A percentile compares a stretch with the other conserved stretches of the same genome.
These are phyloP conservation scores for Xylaria sp. DNA, from an alignment of 2,329 filamentous ascomycete genomes.

Conservation along the genomic window DNA sequence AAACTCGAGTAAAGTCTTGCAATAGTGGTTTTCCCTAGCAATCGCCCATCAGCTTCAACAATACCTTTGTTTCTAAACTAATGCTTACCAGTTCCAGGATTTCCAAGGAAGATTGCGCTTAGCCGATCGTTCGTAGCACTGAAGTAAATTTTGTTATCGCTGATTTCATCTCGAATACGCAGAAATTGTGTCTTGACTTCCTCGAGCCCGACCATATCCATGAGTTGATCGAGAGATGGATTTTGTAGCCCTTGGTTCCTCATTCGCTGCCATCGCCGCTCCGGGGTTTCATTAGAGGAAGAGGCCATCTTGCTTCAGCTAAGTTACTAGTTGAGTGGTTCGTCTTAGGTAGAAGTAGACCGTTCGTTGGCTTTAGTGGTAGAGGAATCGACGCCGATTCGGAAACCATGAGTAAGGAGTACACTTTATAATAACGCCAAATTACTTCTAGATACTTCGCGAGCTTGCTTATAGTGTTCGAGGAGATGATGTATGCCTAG, in stretches of 20 bases:
- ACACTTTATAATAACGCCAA: background rate
- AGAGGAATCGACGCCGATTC: background rate
- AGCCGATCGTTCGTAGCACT: too few relatives aligned
- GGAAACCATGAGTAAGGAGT: background rate
- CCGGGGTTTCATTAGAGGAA: background rate
- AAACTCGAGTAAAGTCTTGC: conserved; percentile 74
- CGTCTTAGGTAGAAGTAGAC: background rate
- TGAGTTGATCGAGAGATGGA: conserved; percentile 66
- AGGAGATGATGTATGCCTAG: background rate
- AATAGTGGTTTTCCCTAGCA: conserved; percentile 70
- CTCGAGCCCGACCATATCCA: conserved; percentile 72
- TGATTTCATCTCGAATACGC: conserved; percentile 58
- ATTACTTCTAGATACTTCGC: conserved; percentile 6
- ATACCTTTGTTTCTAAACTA: conserved; percentile 65
- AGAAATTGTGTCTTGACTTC: conserved; percentile 69
- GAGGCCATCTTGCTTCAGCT: background rate
- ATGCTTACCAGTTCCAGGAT: conserved; percentile 9
- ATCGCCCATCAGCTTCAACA: conserved; percentile 65
- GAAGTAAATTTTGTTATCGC: background rate
- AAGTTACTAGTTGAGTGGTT: background rate
- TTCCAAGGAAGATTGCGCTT: conserved; percentile 3
- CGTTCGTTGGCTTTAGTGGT: background rate
- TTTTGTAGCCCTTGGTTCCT: conserved; percentile 59
- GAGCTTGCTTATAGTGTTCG: background rate
- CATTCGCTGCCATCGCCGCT: conserved; percentile 50